phyloP scores from a whole-genome alignment of 1,139 yeast species.

The Hansenula lynferdii region DNA sequence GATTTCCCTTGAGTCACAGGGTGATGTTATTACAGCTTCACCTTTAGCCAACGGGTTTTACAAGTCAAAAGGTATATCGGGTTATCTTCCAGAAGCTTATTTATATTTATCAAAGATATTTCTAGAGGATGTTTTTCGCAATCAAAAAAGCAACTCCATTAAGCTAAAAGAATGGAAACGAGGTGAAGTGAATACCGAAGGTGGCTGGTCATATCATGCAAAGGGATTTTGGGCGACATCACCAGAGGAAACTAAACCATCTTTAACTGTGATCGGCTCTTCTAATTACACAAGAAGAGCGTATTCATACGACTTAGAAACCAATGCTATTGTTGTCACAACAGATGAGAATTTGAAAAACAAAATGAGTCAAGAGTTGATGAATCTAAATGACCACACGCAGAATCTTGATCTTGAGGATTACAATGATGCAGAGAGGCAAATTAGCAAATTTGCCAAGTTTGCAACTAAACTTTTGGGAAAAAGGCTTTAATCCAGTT shows the following conservation, averaged over 20 bases:
- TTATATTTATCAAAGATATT: slow-evolving; percentile 70
- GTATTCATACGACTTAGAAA: slow-evolving; percentile 81
- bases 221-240: slow-evolving; percentile 87
- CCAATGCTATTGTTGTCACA: slow-evolving; percentile 78
- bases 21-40: slow-evolving; percentile 82
- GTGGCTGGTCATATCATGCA: slow-evolving; percentile 99
- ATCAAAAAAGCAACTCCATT: slow-evolving; percentile 44
- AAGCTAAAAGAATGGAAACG: slow-evolving; percentile 77
- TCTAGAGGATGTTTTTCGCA: slow-evolving; percentile 44
- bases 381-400: slow-evolving; percentile 52
- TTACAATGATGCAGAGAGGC: slow-evolving; percentile 58
- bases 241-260: slow-evolving; percentile 46
- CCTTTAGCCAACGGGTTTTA: slow-evolving; percentile 94
- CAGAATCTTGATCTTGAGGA: slow-evolving; percentile 48
- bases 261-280: slow-evolving; percentile 81
- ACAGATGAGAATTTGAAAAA: slow-evolving; percentile 54
- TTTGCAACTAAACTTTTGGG: slow-evolving; percentile 64
- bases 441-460: slow-evolving; percentile 53
- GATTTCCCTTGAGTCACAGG: slow-evolving; percentile 54
- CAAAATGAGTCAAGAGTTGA: slow-evolving; percentile 58
- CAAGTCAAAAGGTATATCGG: slow-evolving; percentile 77
- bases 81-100: slow-evolving; percentile 84
- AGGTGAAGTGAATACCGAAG: slow-evolving; percentile 75
- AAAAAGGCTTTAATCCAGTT: slow-evolving; percentile 54
- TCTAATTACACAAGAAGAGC: slow-evolving; percentile 93